Evolutionary conservation across 768 basidiomycete species (phyloP).

Genomic region (Exidia glandulosa): DNA sequence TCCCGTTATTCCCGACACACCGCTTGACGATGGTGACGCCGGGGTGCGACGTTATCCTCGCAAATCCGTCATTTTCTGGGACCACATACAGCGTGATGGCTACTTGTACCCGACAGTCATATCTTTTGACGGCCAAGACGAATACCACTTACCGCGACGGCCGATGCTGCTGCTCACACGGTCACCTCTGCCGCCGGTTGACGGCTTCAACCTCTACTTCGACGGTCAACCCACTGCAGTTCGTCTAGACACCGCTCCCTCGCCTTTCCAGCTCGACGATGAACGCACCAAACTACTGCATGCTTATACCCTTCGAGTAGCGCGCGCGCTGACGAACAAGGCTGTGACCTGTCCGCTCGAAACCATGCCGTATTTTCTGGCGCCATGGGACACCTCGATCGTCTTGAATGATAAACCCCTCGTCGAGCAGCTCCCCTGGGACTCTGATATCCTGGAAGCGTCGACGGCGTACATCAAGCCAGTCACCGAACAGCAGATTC

Average conservation of each 20-base stretch:
- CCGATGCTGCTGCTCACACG: slow-evolving; percentile 60
- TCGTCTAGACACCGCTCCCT: slow-evolving; percentile 30
- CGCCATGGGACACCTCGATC: slow-evolving; percentile 28
- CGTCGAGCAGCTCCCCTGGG: slow-evolving; percentile 49
- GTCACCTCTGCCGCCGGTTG: slow-evolving; percentile 48
- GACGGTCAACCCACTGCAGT: slow-evolving; percentile 35
- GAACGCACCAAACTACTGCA: slow-evolving; percentile 38
- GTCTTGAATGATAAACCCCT: slow-evolving; percentile 25
- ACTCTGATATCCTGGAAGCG: slow-evolving; percentile 40
- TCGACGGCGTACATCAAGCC: slow-evolving; percentile 42
- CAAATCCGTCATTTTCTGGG: not conserved
- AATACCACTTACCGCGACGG: slow-evolving; percentile 12
- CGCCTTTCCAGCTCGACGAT: slow-evolving; percentile 38
- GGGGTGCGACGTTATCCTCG: not conserved
- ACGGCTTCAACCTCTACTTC: slow-evolving; percentile 49
- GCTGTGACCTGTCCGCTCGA: slow-evolving; percentile 44
- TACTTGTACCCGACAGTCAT: slow-evolving; percentile 51
- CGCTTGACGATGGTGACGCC: not conserved
- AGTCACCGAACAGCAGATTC: slow-evolving; percentile 23
- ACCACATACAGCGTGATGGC: not conserved
- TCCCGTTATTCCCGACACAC: not conserved
- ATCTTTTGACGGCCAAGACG: slow-evolving; percentile 21
- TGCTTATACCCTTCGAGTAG: slow-evolving; percentile 52
- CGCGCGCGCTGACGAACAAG: slow-evolving; percentile 56
- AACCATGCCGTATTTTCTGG: slow-evolving; percentile 53